Evolutionary conservation across 352 stramenopile species (phyloP), one percentile per base, ranked within the genome.

Genomic region (Phytophthora ramorum): DNA sequence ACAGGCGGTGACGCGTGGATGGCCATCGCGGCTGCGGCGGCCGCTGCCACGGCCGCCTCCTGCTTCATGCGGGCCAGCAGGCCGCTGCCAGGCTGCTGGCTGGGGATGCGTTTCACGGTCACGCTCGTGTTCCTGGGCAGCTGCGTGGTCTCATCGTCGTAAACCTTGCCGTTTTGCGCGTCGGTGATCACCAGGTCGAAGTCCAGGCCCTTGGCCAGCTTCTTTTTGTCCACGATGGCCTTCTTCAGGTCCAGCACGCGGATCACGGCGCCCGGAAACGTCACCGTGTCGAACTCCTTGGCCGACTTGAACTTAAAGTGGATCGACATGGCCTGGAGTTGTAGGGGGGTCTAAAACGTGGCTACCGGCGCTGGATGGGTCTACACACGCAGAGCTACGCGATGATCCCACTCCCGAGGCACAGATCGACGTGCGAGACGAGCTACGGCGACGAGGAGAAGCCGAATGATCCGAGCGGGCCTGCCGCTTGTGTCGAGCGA

Each of bases 221-320:
- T 96, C 75, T 97, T 97, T 71, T 97, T 93, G 47, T 97, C 92
- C 43, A 98, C 92, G 60, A 98, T 98, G 28, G 90, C 90, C 64
- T 96, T 93, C 78, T 98, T 97, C n/a, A 97, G 77, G 73, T 96
- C 89, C 30, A 96, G 57, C 47, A 96, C 85, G 59, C 87, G 85
- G 72, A 96, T 96, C 44, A 93, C 85, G 10, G 87, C 85, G 62
- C 89, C 89, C 5, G 84, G 72, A 53, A 96, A 95, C 41, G 85
- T 92, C 26, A 96, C 86, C 28, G 87, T 95, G 68, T 93, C 87
- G 64, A 96, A 96, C 70, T 95, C 87, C 76, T 95, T 96, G 53
- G 87, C 87, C 24, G 84, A 92, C 67, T 96, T 96, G 79, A 96
- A 96, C 70, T 96, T 95, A 77, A 96, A 96, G 62, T 96, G 89